phyloP scores from a whole-genome alignment of 768 basidiomycete species.

The Kwoniella shandongensis region DNA sequence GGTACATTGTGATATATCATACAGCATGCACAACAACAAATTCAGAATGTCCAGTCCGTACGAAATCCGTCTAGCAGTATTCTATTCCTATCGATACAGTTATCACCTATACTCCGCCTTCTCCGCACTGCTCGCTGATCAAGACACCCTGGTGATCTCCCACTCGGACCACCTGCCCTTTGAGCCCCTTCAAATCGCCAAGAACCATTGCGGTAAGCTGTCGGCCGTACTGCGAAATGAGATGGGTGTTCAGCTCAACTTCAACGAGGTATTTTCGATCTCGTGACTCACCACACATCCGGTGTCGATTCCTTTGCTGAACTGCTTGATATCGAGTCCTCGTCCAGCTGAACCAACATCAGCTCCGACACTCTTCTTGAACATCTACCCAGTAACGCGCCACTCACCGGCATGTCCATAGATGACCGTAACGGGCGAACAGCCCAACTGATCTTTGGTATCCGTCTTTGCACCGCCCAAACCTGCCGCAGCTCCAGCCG shows the following conservation, averaged over 20 bases:
- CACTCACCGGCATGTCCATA: conserved; percentile 68
- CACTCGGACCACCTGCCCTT: conserved; percentile 57
- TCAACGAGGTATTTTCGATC: neutral
- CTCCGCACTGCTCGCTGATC: conserved; percentile 60
- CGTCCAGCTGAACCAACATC: conserved; percentile 61
- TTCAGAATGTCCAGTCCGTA: too few relatives aligned
- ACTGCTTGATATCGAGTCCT: conserved; percentile 77
- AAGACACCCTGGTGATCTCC: conserved; percentile 63
- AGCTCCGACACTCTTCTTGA: neutral
- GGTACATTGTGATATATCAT: too few relatives aligned
- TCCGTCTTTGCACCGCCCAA: conserved; percentile 5
- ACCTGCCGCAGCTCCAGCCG: conserved; percentile 6
- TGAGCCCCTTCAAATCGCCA: conserved; percentile 41
- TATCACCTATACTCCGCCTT: conserved; percentile 31
- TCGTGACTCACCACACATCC: conserved; percentile 66
- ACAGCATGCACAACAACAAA: too few relatives aligned
- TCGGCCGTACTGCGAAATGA: conserved; percentile 61
- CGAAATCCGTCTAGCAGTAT: too few relatives aligned
- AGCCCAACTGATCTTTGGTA: conserved; percentile 19
- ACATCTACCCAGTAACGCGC: neutral
- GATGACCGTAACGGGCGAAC: conserved; percentile 61
- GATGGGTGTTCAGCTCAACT: conserved; percentile 1
- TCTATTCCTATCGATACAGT: neutral
- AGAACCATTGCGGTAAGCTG: conserved; percentile 70
- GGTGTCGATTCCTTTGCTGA: conserved; percentile 80